Evolutionary conservation across 1,139 yeast genomes (phyloP).

Genomic region (Hyphopichia pseudoburtonii): DNA sequence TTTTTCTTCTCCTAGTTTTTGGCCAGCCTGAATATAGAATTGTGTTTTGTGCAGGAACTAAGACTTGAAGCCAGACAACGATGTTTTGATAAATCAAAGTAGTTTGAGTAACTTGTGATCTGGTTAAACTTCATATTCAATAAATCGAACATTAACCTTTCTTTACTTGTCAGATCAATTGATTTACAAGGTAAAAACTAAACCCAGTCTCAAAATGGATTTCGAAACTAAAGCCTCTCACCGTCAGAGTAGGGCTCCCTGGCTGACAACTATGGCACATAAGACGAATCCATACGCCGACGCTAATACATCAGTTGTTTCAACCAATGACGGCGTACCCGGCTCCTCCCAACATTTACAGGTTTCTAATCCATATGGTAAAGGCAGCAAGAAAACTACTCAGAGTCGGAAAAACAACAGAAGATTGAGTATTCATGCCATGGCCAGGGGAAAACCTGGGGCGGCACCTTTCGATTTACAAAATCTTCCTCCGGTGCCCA

Average conservation of each 20-base stretch:
- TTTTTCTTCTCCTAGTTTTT: constrained; percentile 2
- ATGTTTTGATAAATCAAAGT: too few relatives aligned
- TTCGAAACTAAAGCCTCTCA: constrained; percentile 30
- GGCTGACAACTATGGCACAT: constrained; percentile 27
- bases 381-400: constrained; percentile 11
- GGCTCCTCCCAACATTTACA: constrained; percentile 1
- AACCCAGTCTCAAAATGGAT: too few relatives aligned
- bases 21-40: too few relatives aligned
- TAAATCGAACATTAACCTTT: too few relatives aligned
- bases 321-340: constrained; percentile 8
- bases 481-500: constrained; percentile 44
- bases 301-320: constrained; percentile 20
- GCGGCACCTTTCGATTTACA: constrained; percentile 26
- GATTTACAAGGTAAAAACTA: too few relatives aligned
- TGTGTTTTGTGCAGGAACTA: not conserved
- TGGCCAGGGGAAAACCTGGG: constrained; percentile 29
- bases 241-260: constrained; percentile 48
- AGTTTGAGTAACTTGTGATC: too few relatives aligned
- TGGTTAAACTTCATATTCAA: too few relatives aligned
- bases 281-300: constrained; percentile 38
- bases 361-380: constrained; percentile 6
- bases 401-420: constrained; percentile 28
- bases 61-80: too few relatives aligned
- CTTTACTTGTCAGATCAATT: too few relatives aligned
- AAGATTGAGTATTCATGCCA: constrained; percentile 43